Base-by-base conservation (phyloP, 805 yeast genomes). In the Zygosaccharomyces lentus region DNA sequence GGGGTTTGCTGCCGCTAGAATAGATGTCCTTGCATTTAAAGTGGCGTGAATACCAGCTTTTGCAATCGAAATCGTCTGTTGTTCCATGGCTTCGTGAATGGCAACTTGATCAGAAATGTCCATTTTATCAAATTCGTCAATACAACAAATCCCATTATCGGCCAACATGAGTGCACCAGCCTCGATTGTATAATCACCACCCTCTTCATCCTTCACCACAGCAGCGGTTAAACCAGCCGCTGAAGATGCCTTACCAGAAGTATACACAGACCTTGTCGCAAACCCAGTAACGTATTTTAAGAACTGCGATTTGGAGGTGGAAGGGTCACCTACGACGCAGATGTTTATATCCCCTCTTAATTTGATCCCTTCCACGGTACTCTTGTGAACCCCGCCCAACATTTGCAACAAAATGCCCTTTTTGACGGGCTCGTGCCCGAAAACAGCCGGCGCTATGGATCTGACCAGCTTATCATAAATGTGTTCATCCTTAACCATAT, bases 11-110 rank as follows among this genome's bases (percentile, higher is more conserved):
- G 99, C 98, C 0, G 99, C 99, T 41, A 93, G 70, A 57, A 93
- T 93, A 0, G 97, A 88, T 0, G 99, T 88, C 61, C 99, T 78
- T 1, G 99, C 99, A 65, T 93, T 93, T 59, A 93, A 72, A 0
- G 99, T 93, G 1, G 99, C 98, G 62, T 93, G 97, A 53, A 93
- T 93, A 61, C 99, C 99, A 1, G 99, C 99, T 66, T 93, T 93
- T 9, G 99, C 97, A 60, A 93, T 93, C 12, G 97, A 90, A 55
- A 93, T 93, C 0, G 99, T 93, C 68, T 93, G 99, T 70, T 93
- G 99, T 75, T 93, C 99, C 99, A 93, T 93, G 19, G 98, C 99
- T 71, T 93, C 99, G 70, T 93, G 99, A 71, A 93, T 91, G 2
- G 98, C 98, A 45, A 93, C 98, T 69, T 93, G 98, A 68, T 93